Evolutionary conservation across 768 basidiomycete genomes (phyloP), one percentile per base, ranked within the genome.

Genomic region (Suillus alpinus): DNA sequence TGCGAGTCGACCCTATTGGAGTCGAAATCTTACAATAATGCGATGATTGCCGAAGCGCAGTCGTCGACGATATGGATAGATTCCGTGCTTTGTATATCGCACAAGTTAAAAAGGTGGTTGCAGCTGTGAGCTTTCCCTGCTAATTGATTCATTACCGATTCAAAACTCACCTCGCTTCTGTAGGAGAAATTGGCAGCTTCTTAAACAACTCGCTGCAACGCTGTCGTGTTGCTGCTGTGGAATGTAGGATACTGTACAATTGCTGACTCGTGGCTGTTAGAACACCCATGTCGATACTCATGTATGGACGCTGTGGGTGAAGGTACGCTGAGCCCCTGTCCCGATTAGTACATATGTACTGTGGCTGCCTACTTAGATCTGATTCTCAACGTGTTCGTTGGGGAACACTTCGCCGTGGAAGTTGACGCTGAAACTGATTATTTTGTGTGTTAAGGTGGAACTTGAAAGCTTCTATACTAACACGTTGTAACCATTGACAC

Each of bases 131-230:
- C 20, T 26, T 46, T 23, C 20, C 39, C 13, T 26, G 44, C 6
- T 16, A 12, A 23, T 23, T 2, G n/a, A 49, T 31, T n/a, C 31
- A 20, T 47, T 7, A 10, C 16, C 7, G 8, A 29, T 66, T 13
- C 41, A 52, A 20, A 66, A 66, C 43, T 52, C 50, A 52, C 44
- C 23, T 18, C 32, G 1, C 7, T 29, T 56, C 13, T 29, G 6
- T 46, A 56, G 56, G 56, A 29, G 23, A 29, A 4, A 23, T 32
- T 56, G 41, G 12, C 12, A 1, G 44, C 12, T 23, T 6, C 12
- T 6, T 51, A 32, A 51, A 34, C 2, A 13, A 20, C 16, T 34
- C 31, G 18, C 26, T 26, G 26, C 26, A 26, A 26, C 26, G 26
- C 41, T n/a, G 44, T 44, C 44, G 12, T 32, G 20, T 34, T 49